Base-by-base conservation (phyloP, 2,329 filamentous ascomycete species). In the Fusarium veterinarium region DNA sequence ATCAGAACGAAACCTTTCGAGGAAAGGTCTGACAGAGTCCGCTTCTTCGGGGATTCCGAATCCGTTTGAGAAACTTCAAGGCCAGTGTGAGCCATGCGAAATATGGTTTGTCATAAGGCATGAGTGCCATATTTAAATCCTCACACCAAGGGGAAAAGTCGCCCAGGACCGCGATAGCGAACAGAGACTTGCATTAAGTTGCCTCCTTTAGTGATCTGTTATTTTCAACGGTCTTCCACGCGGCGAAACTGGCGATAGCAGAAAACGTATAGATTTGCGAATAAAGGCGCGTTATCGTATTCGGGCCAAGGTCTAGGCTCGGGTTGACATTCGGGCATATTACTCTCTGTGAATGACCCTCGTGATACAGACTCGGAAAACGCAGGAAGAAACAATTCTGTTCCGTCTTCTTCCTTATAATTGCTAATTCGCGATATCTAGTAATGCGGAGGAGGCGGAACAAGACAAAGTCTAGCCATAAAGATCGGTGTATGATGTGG, bases 11-110 rank as follows among this genome's bases (percentile, higher is more conserved):
- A 37, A 16, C 16, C 9, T 17, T 37, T 37, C 16, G 17, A 37
- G 17, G 8, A 13, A 28, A 28, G 12, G 4, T 4, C 8, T 14
- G 12, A 3, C 44, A 14, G 6, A 20, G 14, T 8, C 25, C 25
- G 7, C 5, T n/a, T n/a, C 6, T 8, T n/a, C 20, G 2, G 13
- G 3, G 12, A 8, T 17, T 11, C 7, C 10, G 3, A 6, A 11
- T 6, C 5, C 5, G 4, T 8, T 48, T n/a, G 14, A 8, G 9
- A 1, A 12, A 6, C 9, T 13, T 31, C 25, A 28, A 14, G 10
- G 45, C 14, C 28, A 31, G 14, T 23, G 14, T 6, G 8, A 49
- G 14, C 10, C 45, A 49, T 23, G 45, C 28, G 14, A 48, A 8
- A 17, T 5, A 17, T 31, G 13, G 7, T 8, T n/a, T 48, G 11